Evolutionary conservation across 352 stramenopile genomes (phyloP), one percentile per base, ranked within the genome.

Genomic region (Pythium graminicola): DNA sequence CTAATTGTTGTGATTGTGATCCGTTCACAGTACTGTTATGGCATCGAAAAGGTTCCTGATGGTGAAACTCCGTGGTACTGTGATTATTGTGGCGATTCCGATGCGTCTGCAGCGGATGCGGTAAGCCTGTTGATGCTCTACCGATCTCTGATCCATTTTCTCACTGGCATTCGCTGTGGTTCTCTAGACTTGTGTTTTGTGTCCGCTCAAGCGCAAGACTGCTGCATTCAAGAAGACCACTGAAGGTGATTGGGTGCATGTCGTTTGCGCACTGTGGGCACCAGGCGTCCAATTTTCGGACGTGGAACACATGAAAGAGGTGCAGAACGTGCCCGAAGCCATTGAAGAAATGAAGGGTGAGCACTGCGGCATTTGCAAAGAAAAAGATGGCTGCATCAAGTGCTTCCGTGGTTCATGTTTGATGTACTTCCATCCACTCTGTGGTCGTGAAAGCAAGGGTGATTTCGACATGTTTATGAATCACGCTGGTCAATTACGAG

Each of bases 391-490:
- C 17, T 89, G 81, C 65, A 89, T 94, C 67, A 90, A 93, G 63
- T 94, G 84, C 70, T 82, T 80, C 52, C 84, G 84, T 19, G 65
- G 66, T 23, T 64, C 64, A 35, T 94, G 84, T 45, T 57, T 62
- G 17, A 83, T 64, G 52, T 76, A 79, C 51, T 94, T 94, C 56
- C 84, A 94, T 52, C 81, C 84, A 26, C 65, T 93, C 5, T 94
- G 84, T 65, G 84, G 84, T 22, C 84, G 81, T 48, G 81, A 94
- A 54, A 87, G 66, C 50, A 81, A 71, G 55, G 81, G 80, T 17
- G 54, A 70, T 35, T 93, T 83, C 65, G 84, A 94, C 69, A 94
- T 94, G 84, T 94, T 82, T 76, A 94, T 94, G 84, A 94, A 87
- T 72, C 81, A 93, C 53, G 64, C 70, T 40, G 84, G 84, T 29